Conservation (phyloP, 345 rosid species). For the Rhodamnia rubescens region DNA sequence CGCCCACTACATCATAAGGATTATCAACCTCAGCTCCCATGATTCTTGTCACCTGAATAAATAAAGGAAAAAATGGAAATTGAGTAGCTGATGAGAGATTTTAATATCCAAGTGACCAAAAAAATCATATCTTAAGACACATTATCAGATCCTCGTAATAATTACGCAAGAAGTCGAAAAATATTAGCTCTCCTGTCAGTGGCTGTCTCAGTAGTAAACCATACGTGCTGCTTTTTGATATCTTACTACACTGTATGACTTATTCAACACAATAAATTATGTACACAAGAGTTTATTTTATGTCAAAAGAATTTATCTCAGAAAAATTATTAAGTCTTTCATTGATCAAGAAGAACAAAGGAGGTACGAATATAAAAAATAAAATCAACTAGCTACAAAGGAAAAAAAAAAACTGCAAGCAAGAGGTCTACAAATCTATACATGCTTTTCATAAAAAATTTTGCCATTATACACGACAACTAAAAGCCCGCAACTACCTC, state of each 20-base stretch:
- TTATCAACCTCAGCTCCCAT: constrained; percentile 63
- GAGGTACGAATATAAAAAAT: background rate
- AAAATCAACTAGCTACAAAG: background rate
- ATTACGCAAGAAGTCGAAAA: background rate
- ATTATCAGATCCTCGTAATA: background rate
- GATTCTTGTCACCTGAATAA: constrained; percentile 64
- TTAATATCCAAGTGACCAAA: background rate
- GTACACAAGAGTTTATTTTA: background rate
- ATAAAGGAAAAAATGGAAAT: background rate
- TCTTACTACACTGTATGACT: background rate
- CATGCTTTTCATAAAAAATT: background rate
- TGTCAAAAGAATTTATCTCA: background rate
- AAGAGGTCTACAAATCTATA: background rate
- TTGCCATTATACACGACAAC: background rate
- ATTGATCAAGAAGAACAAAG: background rate
- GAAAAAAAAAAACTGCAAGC: background rate
- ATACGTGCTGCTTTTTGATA: background rate
- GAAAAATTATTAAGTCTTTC: background rate
- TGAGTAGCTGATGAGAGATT: background rate
- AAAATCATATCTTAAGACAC: background rate
- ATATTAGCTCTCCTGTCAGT: background rate
- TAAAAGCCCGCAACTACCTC: background rate
- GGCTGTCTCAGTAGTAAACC: background rate
- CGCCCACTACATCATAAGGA: constrained; percentile 78
- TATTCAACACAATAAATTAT: background rate